phyloP scores from a whole-genome alignment of 2,329 filamentous ascomycete genomes.

The Botryosphaeria agaves region DNA sequence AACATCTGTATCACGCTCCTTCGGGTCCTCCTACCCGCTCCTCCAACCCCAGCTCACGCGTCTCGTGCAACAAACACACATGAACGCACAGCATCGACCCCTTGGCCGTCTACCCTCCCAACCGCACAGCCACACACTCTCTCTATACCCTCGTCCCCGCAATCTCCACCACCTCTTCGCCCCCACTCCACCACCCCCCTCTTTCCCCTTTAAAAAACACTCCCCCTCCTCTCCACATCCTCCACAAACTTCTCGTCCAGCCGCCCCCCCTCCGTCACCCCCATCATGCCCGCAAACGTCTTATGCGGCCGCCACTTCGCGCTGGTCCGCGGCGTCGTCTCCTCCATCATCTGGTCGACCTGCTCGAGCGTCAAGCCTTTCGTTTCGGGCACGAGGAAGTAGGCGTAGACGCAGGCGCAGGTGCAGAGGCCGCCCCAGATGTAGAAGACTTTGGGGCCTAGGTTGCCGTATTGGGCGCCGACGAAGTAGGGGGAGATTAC shows the following conservation, averaged over 20 bases:
- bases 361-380: constrained; percentile 56
- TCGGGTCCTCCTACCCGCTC: too few relatives aligned
- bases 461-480: constrained; percentile 35
- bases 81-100: too few relatives aligned
- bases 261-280: constrained; percentile 14
- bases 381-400: constrained; percentile 45
- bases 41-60: too few relatives aligned
- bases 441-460: constrained; percentile 25
- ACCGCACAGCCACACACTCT: too few relatives aligned
- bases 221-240: constrained; percentile 18
- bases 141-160: too few relatives aligned
- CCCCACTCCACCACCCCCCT: too few relatives aligned
- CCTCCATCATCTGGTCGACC: constrained; percentile 78
- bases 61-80: too few relatives aligned
- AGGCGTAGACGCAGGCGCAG: constrained; percentile 42
- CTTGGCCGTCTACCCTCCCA: too few relatives aligned
- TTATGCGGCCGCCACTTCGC: constrained; percentile 56
- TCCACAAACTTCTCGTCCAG: constrained; percentile 10
- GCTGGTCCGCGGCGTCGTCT: constrained; percentile 61
- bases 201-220: constrained; percentile 14
- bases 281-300: constrained; percentile 28
- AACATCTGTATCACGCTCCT: too few relatives aligned
- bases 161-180: too few relatives aligned
- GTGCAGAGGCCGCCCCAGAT: constrained; percentile 22
- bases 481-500: constrained; percentile 61